Base-by-base conservation (phyloP, 768 basidiomycete genomes). In the Ephemerocybe angulata region DNA sequence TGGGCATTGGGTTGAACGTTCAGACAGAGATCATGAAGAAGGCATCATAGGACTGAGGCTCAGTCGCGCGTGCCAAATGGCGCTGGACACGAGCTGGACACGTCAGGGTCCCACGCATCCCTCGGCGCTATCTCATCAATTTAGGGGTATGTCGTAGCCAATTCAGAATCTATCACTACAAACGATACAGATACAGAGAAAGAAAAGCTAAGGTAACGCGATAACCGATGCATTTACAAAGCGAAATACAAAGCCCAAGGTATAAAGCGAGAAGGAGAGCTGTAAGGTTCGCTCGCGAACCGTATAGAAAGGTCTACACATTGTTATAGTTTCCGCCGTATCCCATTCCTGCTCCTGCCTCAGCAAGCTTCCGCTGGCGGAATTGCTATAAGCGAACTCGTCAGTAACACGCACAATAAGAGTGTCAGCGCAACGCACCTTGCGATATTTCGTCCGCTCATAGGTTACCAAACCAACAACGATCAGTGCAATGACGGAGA, bases 381-480 rank as follows among this genome's bases (percentile, higher is more conserved):
- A 90, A 92, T 57, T 81, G 78, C 88, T 90, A 44, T 3, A 42
- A 53, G 33, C 31, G n/a, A 29, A 17, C 59, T 33, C 58, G 48
- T 52, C 17, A 58, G 53, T 60, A 24, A 24, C 47, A 15, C 7
- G 50, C 38, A 17, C n/a, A 11, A 56, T 10, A 49, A 19, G 44
- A 49, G 47, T 6, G 17, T 22, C 27, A 27, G 30, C 50, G 24
- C 17, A 49, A 72, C 80, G 53, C 56, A 89, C 90, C 79, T 84
- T 88, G 75, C 90, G 86, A 66, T 91, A 91, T 70, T 87, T 88
- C 24, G 90, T 84, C 44, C 93, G 82, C 76, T 95, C 91, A 64
- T 86, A 91, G 5, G 90, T 92, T 59, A 94, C 91, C 67, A 92
- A 73, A 49, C 82, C 86, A 55, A 95, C 88, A 22, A 90, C 84